These are phyloP conservation scores for Hymenoscyphus occultus DNA, from an alignment of 2,329 filamentous ascomycete genomes.

Conservation along the genomic window DNA sequence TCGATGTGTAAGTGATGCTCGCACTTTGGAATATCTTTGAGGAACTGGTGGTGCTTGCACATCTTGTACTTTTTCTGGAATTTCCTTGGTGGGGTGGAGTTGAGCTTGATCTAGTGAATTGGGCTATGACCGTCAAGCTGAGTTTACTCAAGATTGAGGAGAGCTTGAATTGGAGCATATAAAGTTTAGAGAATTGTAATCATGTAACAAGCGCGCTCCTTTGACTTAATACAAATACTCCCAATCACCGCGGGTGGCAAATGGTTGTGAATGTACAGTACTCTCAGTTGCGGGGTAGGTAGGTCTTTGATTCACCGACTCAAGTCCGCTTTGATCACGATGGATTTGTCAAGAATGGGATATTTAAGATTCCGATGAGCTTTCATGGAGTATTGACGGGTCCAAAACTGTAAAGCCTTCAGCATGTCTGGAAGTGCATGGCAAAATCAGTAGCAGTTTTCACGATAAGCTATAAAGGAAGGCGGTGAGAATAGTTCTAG, in stretches of 20 bases:
- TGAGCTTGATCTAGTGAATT: background rate
- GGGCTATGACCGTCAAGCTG: no score
- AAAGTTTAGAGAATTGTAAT: background rate
- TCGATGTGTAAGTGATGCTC: slow-evolving; percentile 82
- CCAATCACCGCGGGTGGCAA: background rate
- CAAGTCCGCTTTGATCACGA: background rate
- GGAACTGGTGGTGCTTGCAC: slow-evolving; percentile 45
- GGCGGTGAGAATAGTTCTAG: background rate
- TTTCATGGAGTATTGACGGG: background rate
- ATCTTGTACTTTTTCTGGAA: slow-evolving; percentile 19
- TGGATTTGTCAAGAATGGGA: background rate
- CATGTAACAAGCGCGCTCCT: background rate
- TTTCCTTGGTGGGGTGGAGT: no score
- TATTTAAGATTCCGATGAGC: background rate
- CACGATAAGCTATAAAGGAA: background rate
- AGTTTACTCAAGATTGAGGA: background rate
- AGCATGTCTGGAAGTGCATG: background rate
- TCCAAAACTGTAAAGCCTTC: background rate
- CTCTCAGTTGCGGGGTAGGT: background rate
- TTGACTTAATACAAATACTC: background rate
- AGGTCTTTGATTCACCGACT: background rate
- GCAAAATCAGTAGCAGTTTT: background rate
- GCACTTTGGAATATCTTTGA: slow-evolving; percentile 69
- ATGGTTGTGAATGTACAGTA: background rate
- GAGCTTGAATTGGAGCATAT: background rate